These are phyloP conservation scores for Orychophragmus violaceus DNA, from an alignment of 345 rosid genomes.

Conservation along the genomic window DNA sequence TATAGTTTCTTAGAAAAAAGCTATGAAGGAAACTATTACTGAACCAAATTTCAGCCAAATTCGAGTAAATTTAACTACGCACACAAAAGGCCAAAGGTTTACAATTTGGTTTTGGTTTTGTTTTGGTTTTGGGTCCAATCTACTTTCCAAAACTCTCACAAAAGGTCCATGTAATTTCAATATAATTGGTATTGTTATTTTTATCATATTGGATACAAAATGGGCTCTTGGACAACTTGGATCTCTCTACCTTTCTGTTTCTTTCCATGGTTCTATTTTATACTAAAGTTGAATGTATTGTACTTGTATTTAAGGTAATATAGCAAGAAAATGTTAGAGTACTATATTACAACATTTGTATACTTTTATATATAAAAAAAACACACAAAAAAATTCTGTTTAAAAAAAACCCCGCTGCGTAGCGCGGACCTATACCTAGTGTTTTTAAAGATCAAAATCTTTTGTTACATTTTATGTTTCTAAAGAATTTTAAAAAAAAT, in stretches of 20 bases:
- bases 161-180: neutral
- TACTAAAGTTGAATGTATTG: neutral
- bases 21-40: no score
- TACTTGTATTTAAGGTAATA: neutral
- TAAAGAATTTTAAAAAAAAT: no score
- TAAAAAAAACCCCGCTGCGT: no score
- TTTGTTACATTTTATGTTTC: no score
- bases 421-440: no score
- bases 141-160: neutral
- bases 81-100: conserved; percentile 1
- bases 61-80: neutral
- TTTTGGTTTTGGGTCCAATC: conserved; percentile 4
- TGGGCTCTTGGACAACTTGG: conserved; percentile 1
- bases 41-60: neutral
- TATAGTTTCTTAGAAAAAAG: no score
- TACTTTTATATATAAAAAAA: no score
- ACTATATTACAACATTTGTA: no score
- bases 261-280: neutral
- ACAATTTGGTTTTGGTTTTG: neutral
- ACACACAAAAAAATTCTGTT: no score
- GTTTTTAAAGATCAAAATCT: no score
- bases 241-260: neutral
- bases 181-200: neutral
- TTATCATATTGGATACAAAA: neutral
- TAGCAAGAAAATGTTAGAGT: no score